Percentiles rank a stretch among this genome's conserved stretches.
Conservation (phyloP, 2,329 filamentous ascomycete genomes). For the Amauroascus niger region DNA sequence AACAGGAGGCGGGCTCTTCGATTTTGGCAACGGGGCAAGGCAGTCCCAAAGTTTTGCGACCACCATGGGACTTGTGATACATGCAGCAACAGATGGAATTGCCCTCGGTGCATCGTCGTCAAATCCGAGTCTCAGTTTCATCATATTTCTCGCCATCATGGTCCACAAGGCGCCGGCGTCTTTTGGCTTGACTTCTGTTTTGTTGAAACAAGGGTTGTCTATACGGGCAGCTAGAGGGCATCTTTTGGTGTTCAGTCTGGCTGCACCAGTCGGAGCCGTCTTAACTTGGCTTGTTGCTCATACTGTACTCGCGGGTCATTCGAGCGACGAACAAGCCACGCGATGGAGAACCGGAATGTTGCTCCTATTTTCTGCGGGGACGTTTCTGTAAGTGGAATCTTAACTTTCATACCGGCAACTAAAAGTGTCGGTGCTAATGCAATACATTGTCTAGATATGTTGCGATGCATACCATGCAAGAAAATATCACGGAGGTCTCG, state of each 20-base stretch:
- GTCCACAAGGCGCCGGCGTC: slow-evolving; percentile 93
- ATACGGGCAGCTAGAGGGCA: slow-evolving; percentile 78
- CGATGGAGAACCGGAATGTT: slow-evolving; percentile 89
- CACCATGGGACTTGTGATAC: slow-evolving; percentile 89
- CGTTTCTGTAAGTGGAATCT: slow-evolving; percentile 64
- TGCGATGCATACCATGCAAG: slow-evolving; percentile 97
- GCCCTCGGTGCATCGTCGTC: slow-evolving; percentile 86
- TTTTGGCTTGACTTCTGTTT: slow-evolving; percentile 81
- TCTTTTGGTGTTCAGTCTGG: slow-evolving; percentile 80
- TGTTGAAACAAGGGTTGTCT: slow-evolving; percentile 82
- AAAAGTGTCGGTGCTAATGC: not conserved
- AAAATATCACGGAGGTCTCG: slow-evolving; percentile 39
- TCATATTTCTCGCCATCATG: slow-evolving; percentile 95
- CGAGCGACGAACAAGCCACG: slow-evolving; percentile 48
- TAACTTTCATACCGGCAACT: not conserved
- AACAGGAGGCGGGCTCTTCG: slow-evolving; percentile 30
- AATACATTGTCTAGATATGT: slow-evolving; percentile 57
- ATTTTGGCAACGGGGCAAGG: slow-evolving; percentile 22
- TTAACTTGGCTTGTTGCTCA: slow-evolving; percentile 72
- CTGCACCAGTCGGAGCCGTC: slow-evolving; percentile 77
- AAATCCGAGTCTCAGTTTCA: slow-evolving; percentile 67
- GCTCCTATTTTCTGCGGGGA: slow-evolving; percentile 88
- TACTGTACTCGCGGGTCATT: slow-evolving; percentile 50
- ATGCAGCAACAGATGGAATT: slow-evolving; percentile 89
- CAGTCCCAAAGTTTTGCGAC: slow-evolving; percentile 55